Conservation (phyloP, 1,284 basidiomycete genomes). For the Trichosporon inkin region DNA sequence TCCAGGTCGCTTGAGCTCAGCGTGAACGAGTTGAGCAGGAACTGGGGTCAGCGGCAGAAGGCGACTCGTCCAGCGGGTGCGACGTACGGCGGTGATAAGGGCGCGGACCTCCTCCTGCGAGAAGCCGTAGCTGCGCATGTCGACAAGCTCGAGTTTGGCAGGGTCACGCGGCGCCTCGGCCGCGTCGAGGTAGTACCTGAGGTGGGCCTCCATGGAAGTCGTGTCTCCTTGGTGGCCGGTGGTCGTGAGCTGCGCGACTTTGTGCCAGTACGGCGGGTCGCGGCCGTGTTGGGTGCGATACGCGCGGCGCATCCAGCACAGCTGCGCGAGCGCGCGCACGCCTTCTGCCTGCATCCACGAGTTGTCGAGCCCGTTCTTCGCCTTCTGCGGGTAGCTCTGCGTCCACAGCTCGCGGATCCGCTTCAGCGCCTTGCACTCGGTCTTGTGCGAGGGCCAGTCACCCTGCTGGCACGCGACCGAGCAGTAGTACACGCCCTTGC, state of each 20-base stretch:
- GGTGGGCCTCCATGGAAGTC: conserved; percentile 18
- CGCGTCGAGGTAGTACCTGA: conserved; percentile 41
- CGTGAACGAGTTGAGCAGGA: conserved; percentile 82
- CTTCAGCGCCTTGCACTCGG: conserved; percentile 67
- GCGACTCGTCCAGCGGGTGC: background rate
- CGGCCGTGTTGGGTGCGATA: conserved; percentile 49
- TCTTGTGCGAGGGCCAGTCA: conserved; percentile 73
- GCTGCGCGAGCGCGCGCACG: conserved; percentile 67
- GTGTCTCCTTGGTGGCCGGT: no score
- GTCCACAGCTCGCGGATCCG: conserved; percentile 32
- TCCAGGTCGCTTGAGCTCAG: conserved; percentile 68
- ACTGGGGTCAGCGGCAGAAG: conserved; percentile 54
- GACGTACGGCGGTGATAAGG: conserved; percentile 41
- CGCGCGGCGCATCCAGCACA: conserved; percentile 64
- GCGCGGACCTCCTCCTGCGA: conserved; percentile 34
- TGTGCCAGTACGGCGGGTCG: conserved; percentile 61
- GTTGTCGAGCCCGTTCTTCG: conserved; percentile 20
- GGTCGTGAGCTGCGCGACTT: conserved; percentile 60
- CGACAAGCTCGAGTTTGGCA: conserved; percentile 28
- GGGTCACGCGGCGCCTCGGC: conserved; percentile 10
- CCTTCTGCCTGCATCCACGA: conserved; percentile 61
- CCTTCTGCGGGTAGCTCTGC: conserved; percentile 17
- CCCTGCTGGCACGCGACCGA: conserved; percentile 63
- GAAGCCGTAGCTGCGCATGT: conserved; percentile 45
- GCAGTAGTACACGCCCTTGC: conserved; percentile 68